Conservation (phyloP, 129 eudicot genomes). For the Artemisia tridentata region DNA sequence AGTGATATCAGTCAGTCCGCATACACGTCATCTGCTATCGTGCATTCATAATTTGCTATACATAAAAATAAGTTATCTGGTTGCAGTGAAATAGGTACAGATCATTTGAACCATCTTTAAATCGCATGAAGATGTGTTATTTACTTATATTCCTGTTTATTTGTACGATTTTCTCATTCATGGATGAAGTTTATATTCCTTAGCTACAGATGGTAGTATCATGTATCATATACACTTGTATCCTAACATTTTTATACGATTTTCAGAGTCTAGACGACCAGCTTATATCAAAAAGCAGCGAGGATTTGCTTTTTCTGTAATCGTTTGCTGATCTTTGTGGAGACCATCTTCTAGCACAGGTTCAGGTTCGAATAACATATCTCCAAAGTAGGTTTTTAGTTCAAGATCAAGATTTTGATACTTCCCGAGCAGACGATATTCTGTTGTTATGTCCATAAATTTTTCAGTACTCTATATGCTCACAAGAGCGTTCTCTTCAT, state of each 20-base stretch:
- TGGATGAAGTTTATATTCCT: not conserved
- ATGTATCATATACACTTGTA: constrained; percentile 3
- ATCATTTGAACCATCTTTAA: not conserved
- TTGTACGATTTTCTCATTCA: not conserved
- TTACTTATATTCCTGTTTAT: not conserved
- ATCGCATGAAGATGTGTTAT: not conserved
- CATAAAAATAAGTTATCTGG: not conserved
- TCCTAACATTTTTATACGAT: constrained; percentile 12
- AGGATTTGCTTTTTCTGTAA: constrained; percentile 3
- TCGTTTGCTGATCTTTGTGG: constrained; percentile 12
- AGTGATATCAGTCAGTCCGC: constrained; percentile 2
- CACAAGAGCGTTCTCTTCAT: constrained; percentile 13
- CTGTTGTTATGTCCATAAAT: constrained; percentile 23
- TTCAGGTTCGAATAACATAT: constrained; percentile 24
- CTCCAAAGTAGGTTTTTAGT: constrained; percentile 16
- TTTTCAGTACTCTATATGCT: constrained; percentile 15
- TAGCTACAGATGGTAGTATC: not conserved
- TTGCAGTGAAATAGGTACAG: not conserved
- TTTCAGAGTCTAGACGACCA: constrained; percentile 18
- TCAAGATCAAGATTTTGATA: constrained; percentile 33
- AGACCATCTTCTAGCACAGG: constrained; percentile 12
- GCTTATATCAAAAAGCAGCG: constrained; percentile 20
- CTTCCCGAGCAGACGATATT: constrained; percentile 8
- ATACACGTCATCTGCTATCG: not conserved
- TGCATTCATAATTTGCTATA: not conserved